Evolutionary conservation across 345 rosid species (phyloP).

Genomic region (Dovyalis caffra): DNA sequence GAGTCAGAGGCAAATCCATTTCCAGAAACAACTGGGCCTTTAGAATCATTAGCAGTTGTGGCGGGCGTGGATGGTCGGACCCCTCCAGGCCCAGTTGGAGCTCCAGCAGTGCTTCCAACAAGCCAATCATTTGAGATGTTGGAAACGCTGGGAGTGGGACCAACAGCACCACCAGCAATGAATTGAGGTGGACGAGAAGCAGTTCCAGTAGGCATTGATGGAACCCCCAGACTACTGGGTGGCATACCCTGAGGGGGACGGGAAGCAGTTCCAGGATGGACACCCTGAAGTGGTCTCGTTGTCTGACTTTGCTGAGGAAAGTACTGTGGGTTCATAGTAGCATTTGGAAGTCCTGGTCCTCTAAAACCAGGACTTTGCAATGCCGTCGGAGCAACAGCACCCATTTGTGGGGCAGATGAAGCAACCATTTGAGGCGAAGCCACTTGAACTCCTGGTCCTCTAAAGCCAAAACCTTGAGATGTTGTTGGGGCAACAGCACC

Average conservation of each 20-base stretch:
- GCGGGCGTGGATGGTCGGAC: constrained; percentile 36
- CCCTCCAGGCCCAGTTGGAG: constrained; percentile 45
- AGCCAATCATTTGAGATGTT: constrained; percentile 55
- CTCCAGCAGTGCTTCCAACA: constrained; percentile 47
- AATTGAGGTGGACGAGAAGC: constrained; percentile 46
- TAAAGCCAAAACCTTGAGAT: constrained; percentile 50
- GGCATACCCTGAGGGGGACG: constrained; percentile 43
- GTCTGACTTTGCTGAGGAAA: constrained; percentile 58
- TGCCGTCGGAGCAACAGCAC: constrained; percentile 32
- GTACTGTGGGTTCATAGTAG: constrained; percentile 41
- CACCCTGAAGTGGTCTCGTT: constrained; percentile 52
- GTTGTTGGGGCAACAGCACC: constrained; percentile 32
- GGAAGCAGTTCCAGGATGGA: constrained; percentile 46
- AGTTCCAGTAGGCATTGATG: constrained; percentile 33
- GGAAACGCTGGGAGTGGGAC: constrained; percentile 38
- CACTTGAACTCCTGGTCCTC: constrained; percentile 33
- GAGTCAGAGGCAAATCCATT: constrained; percentile 47
- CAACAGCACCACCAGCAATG: constrained; percentile 35
- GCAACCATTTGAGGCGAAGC: constrained; percentile 21
- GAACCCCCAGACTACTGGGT: constrained; percentile 49
- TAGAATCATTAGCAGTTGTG: constrained; percentile 45
- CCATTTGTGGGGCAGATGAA: constrained; percentile 37
- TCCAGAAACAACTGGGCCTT: constrained; percentile 55
- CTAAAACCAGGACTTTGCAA: constrained; percentile 55
- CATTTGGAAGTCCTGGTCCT: constrained; percentile 59